phyloP scores from a whole-genome alignment of 148 eudicot genomes.

The Fallopia convolvulus region DNA sequence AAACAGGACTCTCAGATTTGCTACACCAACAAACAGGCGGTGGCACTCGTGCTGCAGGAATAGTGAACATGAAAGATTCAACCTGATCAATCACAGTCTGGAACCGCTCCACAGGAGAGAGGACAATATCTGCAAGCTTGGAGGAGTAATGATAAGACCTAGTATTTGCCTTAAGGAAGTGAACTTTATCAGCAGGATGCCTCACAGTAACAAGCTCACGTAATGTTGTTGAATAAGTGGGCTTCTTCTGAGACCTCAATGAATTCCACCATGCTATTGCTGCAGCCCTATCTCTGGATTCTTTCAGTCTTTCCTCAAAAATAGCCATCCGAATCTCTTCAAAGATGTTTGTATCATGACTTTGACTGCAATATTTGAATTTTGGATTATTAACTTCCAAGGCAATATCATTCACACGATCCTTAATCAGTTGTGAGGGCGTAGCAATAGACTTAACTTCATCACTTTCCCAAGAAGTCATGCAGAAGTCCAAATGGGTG shows the following conservation, averaged over 20 bases:
- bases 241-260: constrained; percentile 68
- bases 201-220: constrained; percentile 54
- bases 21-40: constrained; percentile 90
- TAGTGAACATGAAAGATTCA: constrained; percentile 95
- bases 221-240: constrained; percentile 56
- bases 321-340: constrained; percentile 76
- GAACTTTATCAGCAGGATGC: constrained; percentile 51
- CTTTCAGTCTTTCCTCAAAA: constrained; percentile 63
- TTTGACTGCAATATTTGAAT: constrained; percentile 29
- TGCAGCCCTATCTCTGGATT: constrained; percentile 67
- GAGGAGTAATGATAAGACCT: constrained; percentile 44
- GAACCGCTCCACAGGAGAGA: constrained; percentile 89
- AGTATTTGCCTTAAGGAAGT: constrained; percentile 35
- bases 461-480: constrained; percentile 97
- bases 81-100: constrained; percentile 68
- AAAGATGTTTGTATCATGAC: constrained; percentile 62
- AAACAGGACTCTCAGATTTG: constrained; percentile 48
- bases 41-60: constrained; percentile 97
- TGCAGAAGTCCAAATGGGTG: constrained; percentile 69
- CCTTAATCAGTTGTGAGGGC: constrained; percentile 74
- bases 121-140: constrained; percentile 70
- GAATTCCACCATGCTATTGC: constrained; percentile 98
- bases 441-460: constrained; percentile 83
- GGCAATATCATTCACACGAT: constrained; percentile 20
- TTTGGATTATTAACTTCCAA: constrained; percentile 30